Percentiles rank a stretch among this genome's conserved stretches.
phyloP scores from a whole-genome alignment of 2,329 filamentous ascomycete species.

The Aureobasidium sp. region DNA sequence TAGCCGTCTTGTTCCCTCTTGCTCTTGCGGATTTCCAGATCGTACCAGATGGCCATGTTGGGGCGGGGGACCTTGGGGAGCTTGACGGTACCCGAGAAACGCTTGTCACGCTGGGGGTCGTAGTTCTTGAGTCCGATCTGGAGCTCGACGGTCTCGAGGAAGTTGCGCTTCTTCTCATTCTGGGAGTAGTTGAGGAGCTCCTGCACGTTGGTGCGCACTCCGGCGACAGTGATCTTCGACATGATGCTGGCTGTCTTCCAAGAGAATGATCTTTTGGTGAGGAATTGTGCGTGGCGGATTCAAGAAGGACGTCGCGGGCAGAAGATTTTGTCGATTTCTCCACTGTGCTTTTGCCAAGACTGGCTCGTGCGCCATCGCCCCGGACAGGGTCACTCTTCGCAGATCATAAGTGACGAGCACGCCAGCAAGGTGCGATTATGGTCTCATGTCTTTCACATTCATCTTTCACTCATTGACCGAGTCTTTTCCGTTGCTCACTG shows the following conservation, averaged over 20 bases:
- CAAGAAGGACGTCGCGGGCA: neutral
- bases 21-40: conserved; percentile 14
- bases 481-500: neutral
- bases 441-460: neutral
- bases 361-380: neutral
- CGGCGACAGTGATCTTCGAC: conserved; percentile 79
- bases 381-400: conserved; percentile 1
- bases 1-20: conserved; percentile 17
- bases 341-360: neutral
- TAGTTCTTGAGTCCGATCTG: conserved; percentile 98
- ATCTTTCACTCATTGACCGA: neutral
- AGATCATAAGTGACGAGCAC: neutral
- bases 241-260: conserved; percentile 44
- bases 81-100: conserved; percentile 99
- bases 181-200: conserved; percentile 84
- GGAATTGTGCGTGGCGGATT: conserved; percentile 4
- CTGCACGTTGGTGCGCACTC: conserved; percentile 91
- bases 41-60: conserved; percentile 76
- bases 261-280: conserved; percentile 32
- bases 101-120: conserved; percentile 98
- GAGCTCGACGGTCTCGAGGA: conserved; percentile 40
- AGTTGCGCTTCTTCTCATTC: conserved; percentile 34
- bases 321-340: neutral
- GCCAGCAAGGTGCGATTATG: neutral
- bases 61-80: conserved; percentile 86